These are phyloP conservation scores for Ceratocystis colombiana DNA, from an alignment of 2,329 filamentous ascomycete species.

Conservation along the genomic window DNA sequence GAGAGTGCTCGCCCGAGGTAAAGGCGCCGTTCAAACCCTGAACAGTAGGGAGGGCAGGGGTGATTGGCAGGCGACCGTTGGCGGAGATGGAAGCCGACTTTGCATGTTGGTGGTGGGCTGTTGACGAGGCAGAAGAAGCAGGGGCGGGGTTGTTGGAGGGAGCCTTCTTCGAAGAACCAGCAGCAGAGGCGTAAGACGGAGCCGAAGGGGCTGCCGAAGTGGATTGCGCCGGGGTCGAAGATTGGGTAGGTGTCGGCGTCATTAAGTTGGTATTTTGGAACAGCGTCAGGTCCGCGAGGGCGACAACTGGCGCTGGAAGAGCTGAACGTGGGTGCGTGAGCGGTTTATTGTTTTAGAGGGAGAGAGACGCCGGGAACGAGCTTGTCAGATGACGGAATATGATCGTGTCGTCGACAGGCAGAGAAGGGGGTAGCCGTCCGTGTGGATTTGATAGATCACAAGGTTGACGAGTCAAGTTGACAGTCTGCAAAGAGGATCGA, in stretches of 20 bases:
- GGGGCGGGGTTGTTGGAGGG: slow-evolving; percentile 37
- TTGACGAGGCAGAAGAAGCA: slow-evolving; percentile 32
- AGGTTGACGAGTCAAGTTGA: too few species aligned
- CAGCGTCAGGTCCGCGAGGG: slow-evolving; percentile 25
- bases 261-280: slow-evolving; percentile 37
- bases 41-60: slow-evolving; percentile 53
- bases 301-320: slow-evolving; percentile 25
- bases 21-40: slow-evolving; percentile 22
- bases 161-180: slow-evolving; percentile 53
- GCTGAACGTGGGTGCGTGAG: slow-evolving; percentile 21
- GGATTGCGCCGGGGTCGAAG: slow-evolving; percentile 44
- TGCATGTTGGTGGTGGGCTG: slow-evolving; percentile 48
- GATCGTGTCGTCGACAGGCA: background rate
- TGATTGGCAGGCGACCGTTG: slow-evolving; percentile 71
- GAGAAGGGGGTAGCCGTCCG: background rate
- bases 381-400: background rate
- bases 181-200: slow-evolving; percentile 58
- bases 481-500: too few species aligned
- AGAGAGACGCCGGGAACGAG: background rate
- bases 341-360: background rate
- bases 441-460: too few species aligned
- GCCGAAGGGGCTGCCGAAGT: slow-evolving; percentile 48
- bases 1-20: slow-evolving; percentile 59
- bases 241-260: slow-evolving; percentile 45
- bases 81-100: slow-evolving; percentile 62